Percentiles rank a stretch among this genome's conserved stretches.
Evolutionary conservation across 2,329 filamentous ascomycete genomes (phyloP).

Genomic region (Aspergillus carbonarius): DNA sequence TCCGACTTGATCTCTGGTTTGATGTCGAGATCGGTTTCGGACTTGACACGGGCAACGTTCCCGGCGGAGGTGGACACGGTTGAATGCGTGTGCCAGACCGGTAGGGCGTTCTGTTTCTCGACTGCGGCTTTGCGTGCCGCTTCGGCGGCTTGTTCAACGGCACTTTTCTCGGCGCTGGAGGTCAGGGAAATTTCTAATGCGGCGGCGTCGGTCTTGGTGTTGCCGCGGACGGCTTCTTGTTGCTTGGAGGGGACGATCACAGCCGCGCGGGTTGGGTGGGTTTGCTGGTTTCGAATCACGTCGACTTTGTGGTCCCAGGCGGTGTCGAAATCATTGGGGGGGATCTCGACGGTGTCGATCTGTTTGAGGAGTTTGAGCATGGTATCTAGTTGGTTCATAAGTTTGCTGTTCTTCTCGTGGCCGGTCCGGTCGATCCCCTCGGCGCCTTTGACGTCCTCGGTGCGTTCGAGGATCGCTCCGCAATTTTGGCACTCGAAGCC

Average conservation of each 20-base stretch:
- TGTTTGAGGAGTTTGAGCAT: slow-evolving; percentile 50
- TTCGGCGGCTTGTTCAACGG: slow-evolving; percentile 50
- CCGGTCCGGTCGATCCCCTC: slow-evolving; percentile 47
- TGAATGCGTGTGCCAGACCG: slow-evolving; percentile 54
- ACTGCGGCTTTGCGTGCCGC: slow-evolving; percentile 48
- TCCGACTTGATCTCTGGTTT: slow-evolving; percentile 43
- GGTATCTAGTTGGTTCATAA: slow-evolving; percentile 49
- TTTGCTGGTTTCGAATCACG: slow-evolving; percentile 45
- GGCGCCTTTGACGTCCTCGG: slow-evolving; percentile 46
- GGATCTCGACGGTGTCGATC: slow-evolving; percentile 49
- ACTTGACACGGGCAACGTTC: slow-evolving; percentile 29
- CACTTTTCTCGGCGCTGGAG: slow-evolving; percentile 49
- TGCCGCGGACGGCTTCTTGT: slow-evolving; percentile 42
- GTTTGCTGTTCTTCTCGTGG: slow-evolving; percentile 51
- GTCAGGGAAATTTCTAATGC: slow-evolving; percentile 52
- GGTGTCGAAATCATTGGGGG: slow-evolving; percentile 50
- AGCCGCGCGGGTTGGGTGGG: slow-evolving; percentile 41
- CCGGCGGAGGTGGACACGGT: slow-evolving; percentile 41
- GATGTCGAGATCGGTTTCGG: slow-evolving; percentile 31
- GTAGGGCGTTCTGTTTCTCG: slow-evolving; percentile 53
- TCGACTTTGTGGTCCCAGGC: slow-evolving; percentile 51
- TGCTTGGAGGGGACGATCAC: slow-evolving; percentile 42
- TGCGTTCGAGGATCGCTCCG: slow-evolving; percentile 48
- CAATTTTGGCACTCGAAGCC: slow-evolving; percentile 87
- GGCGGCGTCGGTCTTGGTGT: slow-evolving; percentile 44